A percentile compares a stretch with the other conserved stretches of the same genome.
phyloP scores from a whole-genome alignment of 2,329 filamentous ascomycete genomes.

The Hymenoscyphus linearis region DNA sequence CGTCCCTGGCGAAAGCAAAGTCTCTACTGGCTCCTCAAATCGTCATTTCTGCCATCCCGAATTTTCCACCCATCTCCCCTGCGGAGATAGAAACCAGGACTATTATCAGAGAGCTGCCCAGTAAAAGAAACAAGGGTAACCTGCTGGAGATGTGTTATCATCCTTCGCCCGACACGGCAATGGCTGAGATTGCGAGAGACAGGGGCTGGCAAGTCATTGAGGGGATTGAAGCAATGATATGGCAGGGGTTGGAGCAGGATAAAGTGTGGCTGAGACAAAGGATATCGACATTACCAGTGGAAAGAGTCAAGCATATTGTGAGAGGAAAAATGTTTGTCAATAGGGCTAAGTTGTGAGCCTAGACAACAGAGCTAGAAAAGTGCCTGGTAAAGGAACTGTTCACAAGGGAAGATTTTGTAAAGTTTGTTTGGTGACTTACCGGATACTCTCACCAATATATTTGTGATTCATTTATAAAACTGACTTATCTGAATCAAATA shows the following conservation, averaged over 20 bases:
- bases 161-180: slow-evolving; percentile 25
- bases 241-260: slow-evolving; percentile 30
- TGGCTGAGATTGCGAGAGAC: slow-evolving; percentile 16
- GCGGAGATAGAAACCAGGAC: slow-evolving; percentile 55
- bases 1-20: slow-evolving; percentile 54
- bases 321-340: slow-evolving; percentile 18
- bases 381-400: too few species aligned
- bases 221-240: slow-evolving; percentile 30
- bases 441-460: too few species aligned
- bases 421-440: too few species aligned
- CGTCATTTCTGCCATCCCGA: slow-evolving; percentile 69
- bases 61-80: slow-evolving; percentile 62
- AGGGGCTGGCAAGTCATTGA: slow-evolving; percentile 26
- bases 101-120: slow-evolving; percentile 35
- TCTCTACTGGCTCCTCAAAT: slow-evolving; percentile 55
- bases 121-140: slow-evolving; percentile 31
- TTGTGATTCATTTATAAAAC: too few species aligned
- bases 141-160: slow-evolving; percentile 32
- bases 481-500: too few species aligned
- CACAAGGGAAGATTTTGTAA: too few species aligned
- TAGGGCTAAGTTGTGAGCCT: slow-evolving; percentile 1
- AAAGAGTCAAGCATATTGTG: slow-evolving; percentile 51
- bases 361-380: too few species aligned
- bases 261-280: slow-evolving; percentile 50
- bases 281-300: slow-evolving; percentile 53